Evolutionary conservation across 2,329 filamentous ascomycete genomes (phyloP), one percentile per base, ranked within the genome.

Genomic region (Diplodia corticola): DNA sequence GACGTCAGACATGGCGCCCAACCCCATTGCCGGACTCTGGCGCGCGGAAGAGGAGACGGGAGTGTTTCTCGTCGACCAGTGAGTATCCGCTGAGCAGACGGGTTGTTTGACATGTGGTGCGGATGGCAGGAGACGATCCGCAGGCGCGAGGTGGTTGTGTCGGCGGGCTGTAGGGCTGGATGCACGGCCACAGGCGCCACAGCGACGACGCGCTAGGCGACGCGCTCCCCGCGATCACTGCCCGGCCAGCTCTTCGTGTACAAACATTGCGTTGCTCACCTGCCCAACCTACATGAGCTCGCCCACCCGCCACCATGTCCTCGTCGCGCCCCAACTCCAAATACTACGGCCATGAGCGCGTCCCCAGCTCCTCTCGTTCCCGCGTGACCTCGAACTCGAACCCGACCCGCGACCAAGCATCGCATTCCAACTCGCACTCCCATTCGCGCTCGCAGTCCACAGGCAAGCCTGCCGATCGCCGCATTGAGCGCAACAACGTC

Each of bases 361-460:
- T 73, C 46, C 73, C 75, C 44, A 68, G 66, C 46, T 71, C 72
- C 33, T 69, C 76, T 64, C 75, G 76, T 71, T 75, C 76, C 73
- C 77, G 75, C 74, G 76, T 74, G 59, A 69, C 74, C 53, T 75
- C 75, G 44, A 69, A 65, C 15, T 64, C 64, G 44, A 69, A 65
- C 15, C 63, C 64, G 22, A 59, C 40, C 26, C 64, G 64, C 54
- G 64, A 66, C 46, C 64, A 53, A 63, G 55, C 48, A 20, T 59
- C 64, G 64, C 64, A 59, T 35, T 53, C 64, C 37, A 54, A 51
- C 40, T 55, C 49, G n/a, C 64, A 53, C 20, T 54, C 64, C 17
- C 54, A 57, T 15, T 65, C 64, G 26, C 54, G 64, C 28, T 51
- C 49, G 13, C 55, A 66, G 13, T 61, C 55, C 24, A 46, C 55